Base-by-base conservation (phyloP, 306 rosid genomes). In the Trifolium pratense region DNA sequence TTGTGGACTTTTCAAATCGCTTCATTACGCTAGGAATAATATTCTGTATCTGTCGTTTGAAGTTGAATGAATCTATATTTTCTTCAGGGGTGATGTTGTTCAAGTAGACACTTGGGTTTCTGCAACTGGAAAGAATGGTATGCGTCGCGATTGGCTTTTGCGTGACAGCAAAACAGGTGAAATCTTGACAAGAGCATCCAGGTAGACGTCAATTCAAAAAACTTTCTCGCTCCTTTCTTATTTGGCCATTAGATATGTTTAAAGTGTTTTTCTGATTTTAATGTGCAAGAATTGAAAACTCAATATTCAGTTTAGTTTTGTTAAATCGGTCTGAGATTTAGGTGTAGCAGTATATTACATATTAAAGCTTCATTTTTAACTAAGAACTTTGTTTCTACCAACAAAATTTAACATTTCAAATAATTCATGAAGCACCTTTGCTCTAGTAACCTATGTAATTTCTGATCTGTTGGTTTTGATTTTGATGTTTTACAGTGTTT, bases 111-210 rank as follows among this genome's bases (percentile, higher is more conserved):
- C 97, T 79, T 91, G 91, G 95, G 99, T 89, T 73, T 78, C 92
- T 81, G 82, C 85, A 74, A 87, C 96, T 1, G 97, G 99, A 63
- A 94, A 89, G 81, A 88, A 94, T 87, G 95, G 96, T 61, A 84
- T 94, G 96, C 95, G 93, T 37, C 99, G 99, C 46, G 97, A 94
- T 88, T 94, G 99, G 99, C 82, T 91, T 48, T 70, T 94, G 66
- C 84, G 84, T 12, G 97, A 94, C 73, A 51, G 69, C 75, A 80
- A 76, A 70, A 87, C 96, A 68, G 97, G 97, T 52, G 90, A 90
- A 73, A 82, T 70, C 39, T 53, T 91, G 76, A 88, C 93, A 68
- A 88, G 95, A 78, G 99, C 99, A 70, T 84, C 99, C 76, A 94
- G 99, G 97, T 94, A 86, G 63, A 55, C 68, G 37, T 69, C 46